These are phyloP conservation scores for Mucor velutinosus DNA, from an alignment of 371 early-diverging fungal species.

Conservation along the genomic window DNA sequence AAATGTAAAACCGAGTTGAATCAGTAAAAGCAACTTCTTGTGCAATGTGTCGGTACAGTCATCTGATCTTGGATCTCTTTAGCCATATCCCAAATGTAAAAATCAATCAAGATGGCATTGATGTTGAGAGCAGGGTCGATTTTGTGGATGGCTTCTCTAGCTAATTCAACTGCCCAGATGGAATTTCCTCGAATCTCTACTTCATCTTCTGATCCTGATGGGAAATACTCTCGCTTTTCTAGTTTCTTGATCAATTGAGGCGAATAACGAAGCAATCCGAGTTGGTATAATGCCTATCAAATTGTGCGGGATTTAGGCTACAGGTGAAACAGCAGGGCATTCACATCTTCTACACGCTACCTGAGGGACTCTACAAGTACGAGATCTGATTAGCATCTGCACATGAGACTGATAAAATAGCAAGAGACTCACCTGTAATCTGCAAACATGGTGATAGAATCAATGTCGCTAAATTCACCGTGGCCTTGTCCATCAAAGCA, in stretches of 20 bases:
- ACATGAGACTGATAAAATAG: background rate
- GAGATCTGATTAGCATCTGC: background rate
- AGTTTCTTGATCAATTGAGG: slow-evolving; percentile 53
- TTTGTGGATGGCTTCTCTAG: slow-evolving; percentile 56
- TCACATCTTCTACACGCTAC: background rate
- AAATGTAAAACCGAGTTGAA: background rate
- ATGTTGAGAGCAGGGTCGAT: slow-evolving; percentile 21
- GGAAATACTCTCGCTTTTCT: slow-evolving; percentile 46
- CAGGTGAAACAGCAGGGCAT: slow-evolving; percentile 11
- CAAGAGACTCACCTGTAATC: slow-evolving; percentile 69
- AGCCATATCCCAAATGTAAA: slow-evolving; percentile 89
- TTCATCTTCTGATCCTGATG: slow-evolving; percentile 68
- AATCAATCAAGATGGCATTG: slow-evolving; percentile 86
- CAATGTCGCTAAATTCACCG: slow-evolving; percentile 80
- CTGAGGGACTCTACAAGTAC: slow-evolving; percentile 52
- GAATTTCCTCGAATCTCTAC: slow-evolving; percentile 87
- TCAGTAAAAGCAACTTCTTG: slow-evolving; percentile 77
- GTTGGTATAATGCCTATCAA: slow-evolving; percentile 70
- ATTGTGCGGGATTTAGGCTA: background rate
- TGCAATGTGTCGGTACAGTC: slow-evolving; percentile 78
- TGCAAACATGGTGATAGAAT: slow-evolving; percentile 90
- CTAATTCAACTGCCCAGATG: slow-evolving; percentile 83
- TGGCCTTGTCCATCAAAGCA: slow-evolving; percentile 75
- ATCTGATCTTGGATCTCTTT: slow-evolving; percentile 65
- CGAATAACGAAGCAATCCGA: slow-evolving; percentile 76